Evolutionary conservation across 1,284 basidiomycete genomes (phyloP), one percentile per base, ranked within the genome.

Genomic region (Sporisorium graminicola): DNA sequence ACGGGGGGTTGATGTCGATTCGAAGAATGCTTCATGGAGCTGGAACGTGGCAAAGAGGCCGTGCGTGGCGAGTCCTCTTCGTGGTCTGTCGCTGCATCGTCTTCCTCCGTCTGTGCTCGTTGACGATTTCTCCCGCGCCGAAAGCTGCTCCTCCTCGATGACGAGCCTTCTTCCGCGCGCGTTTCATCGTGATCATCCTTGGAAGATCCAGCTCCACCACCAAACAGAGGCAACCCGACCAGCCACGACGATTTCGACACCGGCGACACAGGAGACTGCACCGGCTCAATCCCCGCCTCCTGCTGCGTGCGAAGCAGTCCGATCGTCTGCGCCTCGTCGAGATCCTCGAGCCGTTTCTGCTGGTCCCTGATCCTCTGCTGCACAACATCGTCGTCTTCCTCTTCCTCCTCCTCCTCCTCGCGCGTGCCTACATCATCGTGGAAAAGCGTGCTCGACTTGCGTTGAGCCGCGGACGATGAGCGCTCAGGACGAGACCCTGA

Each of bases 291-390:
- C 6, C 73, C 67, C 0, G 64, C 67, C 33, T 75, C 73, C 43
- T 75, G 59, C 54, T 70, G 67, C 9, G 67, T 75, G 16, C 67
- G 59, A 6, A 71, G 54, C 26, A 77, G 54, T 0, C 71, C 75
- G 1, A 63, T 29, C 10, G 58, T 74, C 56, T 77, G 75, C 5
- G 71, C 71, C 42, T 74, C 58, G 42, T 77, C 75, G 12, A 77
- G 40, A 2, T 74, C 70, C 22, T 77, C 71, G 20, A 77, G 33
- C 18, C 67, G 44, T 33, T 69, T 66, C 31, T 69, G 63, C 47
- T 68, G 64, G 5, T 73, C 65, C 20, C 29, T 60, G 44, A 77
- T 72, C 20, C 62, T 58, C n/a, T 68, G 58, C n/a, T 54, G 58
- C 2, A 69, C 60, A 5, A 60, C 26, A 12, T 65, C 59, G 8